Evolutionary conservation across 306 rosid genomes (phyloP).

Genomic region (Quillaja saponaria): DNA sequence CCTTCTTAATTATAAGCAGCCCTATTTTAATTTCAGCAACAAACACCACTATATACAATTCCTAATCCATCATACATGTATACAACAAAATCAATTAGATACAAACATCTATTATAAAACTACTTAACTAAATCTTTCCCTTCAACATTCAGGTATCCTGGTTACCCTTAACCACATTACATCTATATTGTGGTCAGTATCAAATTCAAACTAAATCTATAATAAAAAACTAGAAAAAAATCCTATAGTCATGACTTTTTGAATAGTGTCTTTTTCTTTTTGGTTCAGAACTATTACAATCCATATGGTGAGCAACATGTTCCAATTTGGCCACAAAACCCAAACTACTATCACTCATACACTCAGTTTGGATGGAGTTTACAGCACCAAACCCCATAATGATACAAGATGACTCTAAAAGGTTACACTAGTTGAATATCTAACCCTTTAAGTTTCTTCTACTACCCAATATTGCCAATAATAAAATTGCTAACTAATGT

Average conservation of each 20-base stretch:
- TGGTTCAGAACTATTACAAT: slow-evolving; percentile 46
- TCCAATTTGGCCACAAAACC: slow-evolving; percentile 34
- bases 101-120: not conserved
- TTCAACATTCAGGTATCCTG: slow-evolving; percentile 53
- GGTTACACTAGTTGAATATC: slow-evolving; percentile 38
- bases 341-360: slow-evolving; percentile 26
- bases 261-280: not conserved
- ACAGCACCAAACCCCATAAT: slow-evolving; percentile 2
- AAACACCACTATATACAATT: slow-evolving; percentile 46
- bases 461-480: not conserved
- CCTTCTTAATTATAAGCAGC: slow-evolving; percentile 27
- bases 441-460: slow-evolving; percentile 12
- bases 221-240: not conserved
- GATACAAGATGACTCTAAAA: not conserved
- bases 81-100: slow-evolving; percentile 10
- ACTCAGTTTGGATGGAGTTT: not conserved
- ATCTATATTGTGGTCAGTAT: slow-evolving; percentile 46
- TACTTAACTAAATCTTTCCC: slow-evolving; percentile 8
- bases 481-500: not conserved
- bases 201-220: not conserved
- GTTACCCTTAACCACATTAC: slow-evolving; percentile 51
- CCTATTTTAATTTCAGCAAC: slow-evolving; percentile 46
- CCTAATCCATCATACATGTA: slow-evolving; percentile 51
- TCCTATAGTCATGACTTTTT: not conserved
- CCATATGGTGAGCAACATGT: slow-evolving; percentile 49